Conservation (phyloP, 2,329 filamentous ascomycete genomes). For the Elsinoe australis region DNA sequence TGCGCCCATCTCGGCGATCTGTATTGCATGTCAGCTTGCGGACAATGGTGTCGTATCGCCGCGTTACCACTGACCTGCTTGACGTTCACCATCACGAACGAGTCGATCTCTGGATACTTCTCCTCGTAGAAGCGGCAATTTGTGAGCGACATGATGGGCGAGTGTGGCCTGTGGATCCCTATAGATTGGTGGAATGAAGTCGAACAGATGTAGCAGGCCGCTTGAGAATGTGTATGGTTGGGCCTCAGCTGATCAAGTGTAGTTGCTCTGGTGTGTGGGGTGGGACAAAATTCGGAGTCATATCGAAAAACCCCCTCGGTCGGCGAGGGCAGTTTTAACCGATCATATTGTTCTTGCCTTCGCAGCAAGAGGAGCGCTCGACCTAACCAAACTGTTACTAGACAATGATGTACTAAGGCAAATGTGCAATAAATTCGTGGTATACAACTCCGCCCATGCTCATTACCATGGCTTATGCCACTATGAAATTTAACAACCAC, state of each 20-base stretch:
- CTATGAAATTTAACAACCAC: too few species aligned
- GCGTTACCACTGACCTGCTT: slow-evolving; percentile 64
- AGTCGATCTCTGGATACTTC: slow-evolving; percentile 96
- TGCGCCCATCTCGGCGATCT: slow-evolving; percentile 99
- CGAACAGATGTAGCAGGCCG: background rate
- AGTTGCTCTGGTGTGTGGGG: slow-evolving; percentile 8
- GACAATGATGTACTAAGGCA: background rate
- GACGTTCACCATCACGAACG: slow-evolving; percentile 99
- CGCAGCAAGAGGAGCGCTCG: too few species aligned
- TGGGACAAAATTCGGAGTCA: background rate
- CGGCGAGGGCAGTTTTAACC: slow-evolving; percentile 9
- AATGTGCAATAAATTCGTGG: background rate
- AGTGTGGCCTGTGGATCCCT: slow-evolving; percentile 6
- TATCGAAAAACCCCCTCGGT: background rate
- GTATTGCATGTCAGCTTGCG: slow-evolving; percentile 9
- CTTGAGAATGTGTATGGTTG: background rate
- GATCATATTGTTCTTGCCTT: background rate
- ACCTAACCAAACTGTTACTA: too few species aligned
- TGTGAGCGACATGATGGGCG: slow-evolving; percentile 47
- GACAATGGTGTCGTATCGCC: background rate
- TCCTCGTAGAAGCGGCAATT: slow-evolving; percentile 98
- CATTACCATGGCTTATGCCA: too few species aligned
- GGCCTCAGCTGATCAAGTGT: too few species aligned
- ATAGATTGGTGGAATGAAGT: background rate
- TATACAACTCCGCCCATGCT: background rate